Base-by-base conservation (phyloP, 2,329 filamentous ascomycete genomes). In the Venturia carpophila region DNA sequence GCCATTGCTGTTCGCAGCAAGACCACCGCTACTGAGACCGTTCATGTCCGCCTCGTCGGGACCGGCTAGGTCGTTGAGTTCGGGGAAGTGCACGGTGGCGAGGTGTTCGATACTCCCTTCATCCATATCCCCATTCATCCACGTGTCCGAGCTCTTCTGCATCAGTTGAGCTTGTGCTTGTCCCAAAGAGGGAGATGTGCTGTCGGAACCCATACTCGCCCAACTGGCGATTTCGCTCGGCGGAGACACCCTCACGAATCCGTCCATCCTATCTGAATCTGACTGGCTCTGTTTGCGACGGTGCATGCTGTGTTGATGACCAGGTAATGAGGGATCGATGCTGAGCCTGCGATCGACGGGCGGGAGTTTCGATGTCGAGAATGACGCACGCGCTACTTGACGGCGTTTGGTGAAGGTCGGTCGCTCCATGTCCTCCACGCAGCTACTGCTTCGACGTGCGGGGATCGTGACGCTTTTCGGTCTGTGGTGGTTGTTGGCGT, bases 71-170 rank as follows among this genome's bases (percentile, higher is more conserved):
- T 66, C 67, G 3, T 66, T 67, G 30, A 75, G 69, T 65, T 74
- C 73, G 0, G 73, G 72, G 64, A 74, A 74, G 68, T 75, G 73
- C 49, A 72, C 71, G 49, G 69, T 71, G 1, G 72, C 71, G 37
- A 74, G 56, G 47, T 60, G 37, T 43, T 42, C 49, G 45, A 67
- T 64, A 13, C 63, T 60, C 37, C 63, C 30, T 9, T n/a, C 30
- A 17, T 67, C 64, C 17, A 66, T n/a, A 49, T 67, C 60, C 9
- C 70, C 68, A 47, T 70, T 69, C 70, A 74, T 73, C 73, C 72
- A 75, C 0, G 72, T 64, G 58, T 68, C 55, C 13, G 30, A 27
- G 30, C 19, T 64, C 37, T 24, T 34, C 24, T 60, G 34, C 24
- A 43, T 47, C 6, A 61, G 9, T 15, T 58, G 27, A 3, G 63